Evolutionary conservation across 805 yeast genomes (phyloP).

Genomic region (Nakazawaea ernobii): DNA sequence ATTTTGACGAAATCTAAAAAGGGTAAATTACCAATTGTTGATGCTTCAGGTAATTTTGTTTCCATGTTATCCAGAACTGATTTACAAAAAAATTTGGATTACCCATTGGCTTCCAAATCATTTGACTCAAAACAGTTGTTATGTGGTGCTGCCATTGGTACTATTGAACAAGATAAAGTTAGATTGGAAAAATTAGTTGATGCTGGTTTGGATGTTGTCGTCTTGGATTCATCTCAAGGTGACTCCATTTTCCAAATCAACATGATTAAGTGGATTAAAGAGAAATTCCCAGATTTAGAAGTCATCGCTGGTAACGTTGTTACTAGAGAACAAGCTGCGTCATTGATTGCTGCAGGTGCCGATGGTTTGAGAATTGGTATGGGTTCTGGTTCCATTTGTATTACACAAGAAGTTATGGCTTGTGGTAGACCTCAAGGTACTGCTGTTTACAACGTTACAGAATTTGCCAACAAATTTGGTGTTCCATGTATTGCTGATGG

Average conservation of each 20-base stretch:
- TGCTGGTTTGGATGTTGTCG: conserved; percentile 96
- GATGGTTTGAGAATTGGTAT: conserved; percentile 98
- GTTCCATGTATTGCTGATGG: conserved; percentile 99
- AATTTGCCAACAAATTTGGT: conserved; percentile 92
- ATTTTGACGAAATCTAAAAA: conserved; percentile 89
- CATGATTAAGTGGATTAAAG: conserved; percentile 89
- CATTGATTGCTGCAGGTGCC: conserved; percentile 90
- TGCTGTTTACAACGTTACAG: conserved; percentile 90
- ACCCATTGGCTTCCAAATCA: conserved; percentile 93
- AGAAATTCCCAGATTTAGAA: conserved; percentile 70
- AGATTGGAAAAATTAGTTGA: conserved; percentile 81
- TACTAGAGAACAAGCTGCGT: conserved; percentile 98
- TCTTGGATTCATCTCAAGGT: conserved; percentile 96
- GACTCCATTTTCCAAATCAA: conserved; percentile 92
- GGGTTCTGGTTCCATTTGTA: conserved; percentile 99
- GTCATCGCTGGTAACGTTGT: conserved; percentile 98
- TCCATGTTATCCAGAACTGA: conserved; percentile 93
- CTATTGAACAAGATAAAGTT: conserved; percentile 80
- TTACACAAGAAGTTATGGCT: conserved; percentile 99
- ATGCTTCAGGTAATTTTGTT: conserved; percentile 65
- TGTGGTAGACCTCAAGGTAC: conserved; percentile 99
- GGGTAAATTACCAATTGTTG: conserved; percentile 96
- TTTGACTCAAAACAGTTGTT: conserved; percentile 89
- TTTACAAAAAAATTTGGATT: conserved; percentile 90
- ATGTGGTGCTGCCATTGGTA: conserved; percentile 99